Evolutionary conservation across 805 yeast genomes (phyloP).

Genomic region (Blastobotrys terrestris): DNA sequence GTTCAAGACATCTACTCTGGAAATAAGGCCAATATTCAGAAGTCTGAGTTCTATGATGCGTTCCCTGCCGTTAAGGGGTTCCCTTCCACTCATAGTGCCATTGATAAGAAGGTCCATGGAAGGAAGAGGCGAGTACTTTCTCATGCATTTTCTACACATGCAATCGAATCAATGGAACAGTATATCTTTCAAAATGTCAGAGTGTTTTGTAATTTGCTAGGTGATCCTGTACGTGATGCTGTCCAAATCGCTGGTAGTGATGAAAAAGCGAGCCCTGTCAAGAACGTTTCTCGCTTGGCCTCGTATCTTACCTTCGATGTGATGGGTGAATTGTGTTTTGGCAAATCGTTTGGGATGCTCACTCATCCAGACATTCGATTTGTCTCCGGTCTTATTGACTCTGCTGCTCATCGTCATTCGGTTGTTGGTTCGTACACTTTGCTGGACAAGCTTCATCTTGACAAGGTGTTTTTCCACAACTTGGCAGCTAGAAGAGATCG

Average conservation of each 20-base stretch:
- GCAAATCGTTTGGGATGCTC: conserved; percentile 17
- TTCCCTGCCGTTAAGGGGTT: conserved; percentile 18
- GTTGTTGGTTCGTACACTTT: conserved; percentile 12
- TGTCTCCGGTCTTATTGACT: conserved; percentile 13
- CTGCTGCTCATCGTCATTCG: conserved; percentile 16
- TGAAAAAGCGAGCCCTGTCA: conserved; percentile 8
- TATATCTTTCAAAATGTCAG: conserved; percentile 14
- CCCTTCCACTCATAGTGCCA: conserved; percentile 16
- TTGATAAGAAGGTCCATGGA: conserved; percentile 14
- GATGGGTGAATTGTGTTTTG: conserved; percentile 18
- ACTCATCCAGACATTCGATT: conserved; percentile 11
- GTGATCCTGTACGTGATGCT: conserved; percentile 11
- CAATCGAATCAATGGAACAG: conserved; percentile 14
- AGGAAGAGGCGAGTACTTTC: conserved; percentile 16
- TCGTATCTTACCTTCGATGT: conserved; percentile 15
- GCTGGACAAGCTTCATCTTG: conserved; percentile 13
- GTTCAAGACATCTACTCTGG: conserved; percentile 50
- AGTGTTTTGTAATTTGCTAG: conserved; percentile 12
- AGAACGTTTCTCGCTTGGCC: conserved; percentile 13
- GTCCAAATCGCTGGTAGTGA: conserved; percentile 8
- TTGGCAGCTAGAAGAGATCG: conserved; percentile 12
- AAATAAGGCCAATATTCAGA: conserved; percentile 34
- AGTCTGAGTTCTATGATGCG: conserved; percentile 16
- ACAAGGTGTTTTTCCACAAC: conserved; percentile 13
- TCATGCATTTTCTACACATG: conserved; percentile 15